These are phyloP conservation scores for Pseudonectria buxi DNA, from an alignment of 2,329 filamentous ascomycete species.

Conservation along the genomic window DNA sequence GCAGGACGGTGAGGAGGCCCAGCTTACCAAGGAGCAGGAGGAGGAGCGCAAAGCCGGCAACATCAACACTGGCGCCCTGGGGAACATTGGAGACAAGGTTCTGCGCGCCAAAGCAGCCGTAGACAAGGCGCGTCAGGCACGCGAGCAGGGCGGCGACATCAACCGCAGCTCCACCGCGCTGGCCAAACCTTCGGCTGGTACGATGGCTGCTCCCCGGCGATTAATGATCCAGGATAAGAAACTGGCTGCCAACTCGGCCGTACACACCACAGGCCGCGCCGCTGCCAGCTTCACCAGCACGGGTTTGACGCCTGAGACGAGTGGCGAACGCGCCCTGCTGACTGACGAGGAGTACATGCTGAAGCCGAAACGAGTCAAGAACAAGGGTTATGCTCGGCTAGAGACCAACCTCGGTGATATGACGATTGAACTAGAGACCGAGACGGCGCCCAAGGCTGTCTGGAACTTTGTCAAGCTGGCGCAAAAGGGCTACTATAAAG, in stretches of 20 bases:
- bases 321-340: conserved; percentile 75
- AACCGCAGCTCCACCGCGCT: conserved; percentile 45
- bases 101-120: conserved; percentile 87
- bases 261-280: conserved; percentile 83
- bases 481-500: conserved; percentile 83
- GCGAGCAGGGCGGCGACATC: conserved; percentile 53
- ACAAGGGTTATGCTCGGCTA: conserved; percentile 85
- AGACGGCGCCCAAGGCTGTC: conserved; percentile 85
- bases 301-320: conserved; percentile 85
- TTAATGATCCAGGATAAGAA: conserved; percentile 48
- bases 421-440: conserved; percentile 83
- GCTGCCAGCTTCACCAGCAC: conserved; percentile 95
- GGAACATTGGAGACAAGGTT: conserved; percentile 73
- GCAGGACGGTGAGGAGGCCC: conserved; percentile 67
- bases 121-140: conserved; percentile 76
- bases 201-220: conserved; percentile 21
- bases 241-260: conserved; percentile 74
- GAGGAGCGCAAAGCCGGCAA: conserved; percentile 57
- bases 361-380: conserved; percentile 79
- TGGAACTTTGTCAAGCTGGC: conserved; percentile 93
- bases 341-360: conserved; percentile 97
- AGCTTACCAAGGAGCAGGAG: conserved; percentile 63
- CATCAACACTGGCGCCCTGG: conserved; percentile 75
- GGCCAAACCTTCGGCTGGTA: conserved; percentile 25
- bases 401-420: conserved; percentile 79